phyloP scores from a whole-genome alignment of 2,329 filamentous ascomycete genomes.

The Dactylellina parvicollis region DNA sequence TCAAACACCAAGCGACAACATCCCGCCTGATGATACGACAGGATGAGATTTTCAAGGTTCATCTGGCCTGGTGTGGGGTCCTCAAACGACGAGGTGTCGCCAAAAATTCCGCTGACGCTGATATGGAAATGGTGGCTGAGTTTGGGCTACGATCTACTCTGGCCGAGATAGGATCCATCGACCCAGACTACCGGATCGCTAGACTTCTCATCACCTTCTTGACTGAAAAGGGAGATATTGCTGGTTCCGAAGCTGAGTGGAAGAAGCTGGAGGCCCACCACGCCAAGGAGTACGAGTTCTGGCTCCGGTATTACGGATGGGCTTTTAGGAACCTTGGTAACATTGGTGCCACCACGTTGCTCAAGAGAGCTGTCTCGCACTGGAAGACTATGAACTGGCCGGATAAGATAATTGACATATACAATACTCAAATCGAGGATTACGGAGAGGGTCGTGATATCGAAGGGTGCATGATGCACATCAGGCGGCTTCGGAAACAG shows the following conservation, averaged over 20 bases:
- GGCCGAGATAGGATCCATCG: constrained; percentile 75
- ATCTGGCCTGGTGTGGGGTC: constrained; percentile 93
- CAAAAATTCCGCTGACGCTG: constrained; percentile 75
- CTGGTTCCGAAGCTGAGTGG: constrained; percentile 81
- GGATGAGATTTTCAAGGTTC: constrained; percentile 87
- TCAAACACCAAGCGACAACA: constrained; percentile 91
- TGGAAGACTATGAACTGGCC: constrained; percentile 75
- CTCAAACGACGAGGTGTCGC: constrained; percentile 85
- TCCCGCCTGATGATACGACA: constrained; percentile 85
- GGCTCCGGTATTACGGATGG: constrained; percentile 91
- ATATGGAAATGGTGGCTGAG: constrained; percentile 82
- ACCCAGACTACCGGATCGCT: constrained; percentile 87
- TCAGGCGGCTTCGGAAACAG: constrained; percentile 73
- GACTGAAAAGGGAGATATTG: constrained; percentile 80
- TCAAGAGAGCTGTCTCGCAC: constrained; percentile 74
- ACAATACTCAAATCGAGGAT: constrained; percentile 83
- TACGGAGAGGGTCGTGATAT: constrained; percentile 83
- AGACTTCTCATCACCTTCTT: constrained; percentile 92
- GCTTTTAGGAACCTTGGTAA: constrained; percentile 75
- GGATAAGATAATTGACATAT: constrained; percentile 78
- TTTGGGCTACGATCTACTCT: constrained; percentile 86
- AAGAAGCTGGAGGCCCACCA: constrained; percentile 75
- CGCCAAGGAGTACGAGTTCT: constrained; percentile 87
- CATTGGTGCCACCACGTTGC: constrained; percentile 72
- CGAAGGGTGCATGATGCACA: constrained; percentile 76